Percentiles rank a stretch among this genome's conserved stretches.
These are phyloP conservation scores for Nicotiana tabacum DNA, from an alignment of 257 asterid genomes.

Conservation along the genomic window DNA sequence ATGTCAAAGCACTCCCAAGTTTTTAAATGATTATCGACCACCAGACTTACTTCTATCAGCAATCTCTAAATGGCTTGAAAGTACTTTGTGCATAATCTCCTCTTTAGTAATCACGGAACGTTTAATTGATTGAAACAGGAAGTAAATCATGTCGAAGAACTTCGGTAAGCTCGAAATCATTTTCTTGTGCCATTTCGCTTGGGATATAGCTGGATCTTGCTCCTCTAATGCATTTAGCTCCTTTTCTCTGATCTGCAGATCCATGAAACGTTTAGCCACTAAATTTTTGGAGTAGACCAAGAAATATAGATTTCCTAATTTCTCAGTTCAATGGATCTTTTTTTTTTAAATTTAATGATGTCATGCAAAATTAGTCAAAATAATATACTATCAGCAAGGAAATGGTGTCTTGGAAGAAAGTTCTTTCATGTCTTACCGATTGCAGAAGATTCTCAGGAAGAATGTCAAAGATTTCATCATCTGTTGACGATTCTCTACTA, in stretches of 20 bases:
- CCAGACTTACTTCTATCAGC: conserved; percentile 52
- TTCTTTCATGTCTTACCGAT: conserved; percentile 43
- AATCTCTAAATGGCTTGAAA: conserved; percentile 41
- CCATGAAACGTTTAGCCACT: background rate
- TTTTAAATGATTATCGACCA: background rate
- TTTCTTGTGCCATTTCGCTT: conserved; percentile 59
- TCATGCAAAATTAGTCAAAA: background rate
- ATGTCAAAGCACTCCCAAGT: background rate
- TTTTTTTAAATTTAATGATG: background rate
- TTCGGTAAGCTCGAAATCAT: conserved; percentile 67
- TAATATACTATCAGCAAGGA: too few relatives aligned
- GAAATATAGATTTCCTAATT: background rate
- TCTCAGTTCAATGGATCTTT: background rate
- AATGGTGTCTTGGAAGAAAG: background rate
- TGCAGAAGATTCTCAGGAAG: conserved; percentile 53
- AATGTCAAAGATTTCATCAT: conserved; percentile 40
- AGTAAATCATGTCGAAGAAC: conserved; percentile 57
- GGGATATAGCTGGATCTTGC: conserved; percentile 79
- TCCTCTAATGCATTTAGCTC: conserved; percentile 47
- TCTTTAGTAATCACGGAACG: conserved; percentile 64
- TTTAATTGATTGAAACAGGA: conserved; percentile 55
- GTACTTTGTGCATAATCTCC: conserved; percentile 53
- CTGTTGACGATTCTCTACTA: conserved; percentile 20
- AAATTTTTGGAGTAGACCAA: background rate
- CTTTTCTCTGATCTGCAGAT: conserved; percentile 63